Conservation (phyloP, 1,139 yeast species). For the Geotrichum phurueaensis region DNA sequence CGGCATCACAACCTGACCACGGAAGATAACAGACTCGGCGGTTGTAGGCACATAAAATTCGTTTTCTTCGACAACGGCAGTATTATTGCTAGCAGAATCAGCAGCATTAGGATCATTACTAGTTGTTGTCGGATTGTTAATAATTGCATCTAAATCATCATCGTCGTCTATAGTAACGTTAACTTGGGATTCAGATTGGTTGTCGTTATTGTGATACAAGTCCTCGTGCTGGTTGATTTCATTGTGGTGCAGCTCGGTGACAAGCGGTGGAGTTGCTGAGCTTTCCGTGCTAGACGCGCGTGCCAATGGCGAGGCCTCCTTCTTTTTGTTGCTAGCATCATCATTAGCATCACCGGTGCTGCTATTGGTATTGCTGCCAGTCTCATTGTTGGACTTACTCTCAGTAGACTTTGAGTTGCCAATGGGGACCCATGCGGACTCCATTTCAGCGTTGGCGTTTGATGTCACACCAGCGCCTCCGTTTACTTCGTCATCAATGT, state of each 20-base stretch:
- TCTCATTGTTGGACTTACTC: conserved; percentile 15
- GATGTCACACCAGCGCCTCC: conserved; percentile 5
- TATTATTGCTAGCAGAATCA: conserved; percentile 1
- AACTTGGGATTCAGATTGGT: background rate
- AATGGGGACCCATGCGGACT: conserved; percentile 14
- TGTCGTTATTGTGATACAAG: background rate
- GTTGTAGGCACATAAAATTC: conserved; percentile 8
- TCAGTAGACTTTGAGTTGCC: conserved; percentile 11
- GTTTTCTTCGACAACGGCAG: conserved; percentile 16
- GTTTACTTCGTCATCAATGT: conserved; percentile 55
- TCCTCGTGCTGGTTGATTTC: background rate
- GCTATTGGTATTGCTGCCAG: conserved; percentile 1
- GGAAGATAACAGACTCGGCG: conserved; percentile 40
- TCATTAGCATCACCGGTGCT: conserved; percentile 18
- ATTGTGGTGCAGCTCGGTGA: background rate
- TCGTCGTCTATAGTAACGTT: conserved; percentile 27
- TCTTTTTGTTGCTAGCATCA: conserved; percentile 14
- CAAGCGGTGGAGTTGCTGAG: background rate
- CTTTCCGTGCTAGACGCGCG: background rate
- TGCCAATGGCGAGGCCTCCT: background rate
- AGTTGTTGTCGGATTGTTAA: conserved; percentile 23
- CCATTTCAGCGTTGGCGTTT: conserved; percentile 1
- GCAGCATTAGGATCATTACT: background rate
- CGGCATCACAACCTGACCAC: conserved; percentile 51
- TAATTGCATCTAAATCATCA: conserved; percentile 35